Conservation (phyloP, 495 filamentous ascomycete species). For the Lasiosphaeria miniovina region DNA sequence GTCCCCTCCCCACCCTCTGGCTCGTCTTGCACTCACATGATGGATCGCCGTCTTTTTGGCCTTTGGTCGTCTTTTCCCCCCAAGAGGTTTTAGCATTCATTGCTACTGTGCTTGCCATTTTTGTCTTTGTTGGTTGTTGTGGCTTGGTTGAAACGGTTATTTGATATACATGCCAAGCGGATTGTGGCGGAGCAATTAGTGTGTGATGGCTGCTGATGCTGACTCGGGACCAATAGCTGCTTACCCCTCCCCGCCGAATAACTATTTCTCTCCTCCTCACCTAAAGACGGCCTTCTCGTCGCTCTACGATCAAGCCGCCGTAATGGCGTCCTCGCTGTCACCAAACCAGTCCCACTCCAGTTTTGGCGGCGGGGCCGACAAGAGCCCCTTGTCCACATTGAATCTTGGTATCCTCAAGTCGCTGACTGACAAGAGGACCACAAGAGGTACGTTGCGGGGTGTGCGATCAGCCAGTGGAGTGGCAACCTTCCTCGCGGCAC, state of each 20-base stretch:
- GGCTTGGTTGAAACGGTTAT: background rate
- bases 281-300: slow-evolving; percentile 33
- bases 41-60: background rate
- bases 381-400: slow-evolving; percentile 50
- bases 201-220: slow-evolving; percentile 30
- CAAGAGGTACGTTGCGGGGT: slow-evolving; percentile 15
- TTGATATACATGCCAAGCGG: too few relatives aligned
- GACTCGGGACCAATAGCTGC: slow-evolving; percentile 31
- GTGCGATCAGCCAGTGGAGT: background rate
- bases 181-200: background rate
- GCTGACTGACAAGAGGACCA: slow-evolving; percentile 61
- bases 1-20: background rate
- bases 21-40: background rate
- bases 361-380: slow-evolving; percentile 41
- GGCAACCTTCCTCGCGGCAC: background rate
- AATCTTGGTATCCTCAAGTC: slow-evolving; percentile 58
- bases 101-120: background rate
- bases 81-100: background rate
- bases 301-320: slow-evolving; percentile 30
- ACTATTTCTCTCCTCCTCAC: slow-evolving; percentile 34
- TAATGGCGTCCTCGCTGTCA: slow-evolving; percentile 43
- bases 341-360: slow-evolving; percentile 31
- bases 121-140: background rate
- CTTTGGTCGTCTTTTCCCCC: too few relatives aligned
- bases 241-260: slow-evolving; percentile 40